Conservation (phyloP, 805 yeast genomes). For the Ogataea pignaliae region DNA sequence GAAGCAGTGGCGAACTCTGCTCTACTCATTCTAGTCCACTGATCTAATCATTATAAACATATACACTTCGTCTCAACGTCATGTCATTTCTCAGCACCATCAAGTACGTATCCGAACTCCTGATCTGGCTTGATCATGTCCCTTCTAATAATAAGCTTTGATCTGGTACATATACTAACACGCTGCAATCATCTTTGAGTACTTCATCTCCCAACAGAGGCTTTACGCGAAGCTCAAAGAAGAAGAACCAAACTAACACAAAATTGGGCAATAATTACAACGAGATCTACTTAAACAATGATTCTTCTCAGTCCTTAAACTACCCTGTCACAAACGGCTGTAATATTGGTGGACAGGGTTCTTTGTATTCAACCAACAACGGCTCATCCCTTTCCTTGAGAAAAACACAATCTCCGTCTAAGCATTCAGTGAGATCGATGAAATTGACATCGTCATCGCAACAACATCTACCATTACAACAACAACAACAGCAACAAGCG, state of each 20-base stretch:
- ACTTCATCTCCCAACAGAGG: conserved; percentile 33
- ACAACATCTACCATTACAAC: conserved; percentile 21
- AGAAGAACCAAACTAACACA: conserved; percentile 25
- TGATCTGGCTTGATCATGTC: not conserved
- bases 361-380: conserved; percentile 35
- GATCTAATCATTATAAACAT: too few relatives aligned
- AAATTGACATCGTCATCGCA: conserved; percentile 9
- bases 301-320: conserved; percentile 17
- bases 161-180: not conserved
- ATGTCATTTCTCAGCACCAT: conserved; percentile 40
- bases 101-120: conserved; percentile 22
- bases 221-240: conserved; percentile 46
- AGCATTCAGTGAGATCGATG: conserved; percentile 37
- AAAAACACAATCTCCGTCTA: conserved; percentile 42
- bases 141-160: not conserved
- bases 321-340: conserved; percentile 1
- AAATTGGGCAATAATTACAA: conserved; percentile 23
- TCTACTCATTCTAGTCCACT: too few relatives aligned
- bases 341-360: conserved; percentile 8
- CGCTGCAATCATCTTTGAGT: too few relatives aligned
- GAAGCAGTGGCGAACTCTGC: too few relatives aligned
- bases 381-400: conserved; percentile 45
- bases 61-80: not conserved
- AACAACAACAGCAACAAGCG: conserved; percentile 22
- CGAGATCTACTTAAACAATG: conserved; percentile 22